Base-by-base conservation (phyloP, 139 green algal genomes). In the Spirogloea muscicola region DNA sequence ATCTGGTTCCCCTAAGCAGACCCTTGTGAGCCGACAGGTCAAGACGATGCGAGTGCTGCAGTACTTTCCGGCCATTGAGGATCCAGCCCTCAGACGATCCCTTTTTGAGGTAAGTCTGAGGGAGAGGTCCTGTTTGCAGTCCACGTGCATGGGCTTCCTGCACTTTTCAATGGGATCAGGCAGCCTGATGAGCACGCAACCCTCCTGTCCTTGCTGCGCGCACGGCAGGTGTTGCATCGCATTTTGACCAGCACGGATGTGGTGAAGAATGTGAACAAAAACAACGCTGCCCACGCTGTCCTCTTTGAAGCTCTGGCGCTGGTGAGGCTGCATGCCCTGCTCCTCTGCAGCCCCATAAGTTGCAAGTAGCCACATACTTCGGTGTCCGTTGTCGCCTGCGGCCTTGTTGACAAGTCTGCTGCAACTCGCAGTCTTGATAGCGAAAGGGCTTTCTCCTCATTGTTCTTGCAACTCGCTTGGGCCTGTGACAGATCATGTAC, bases 251-350 rank as follows among this genome's bases (percentile, higher is more conserved):
- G 46, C 37, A 88, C 76, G 36, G 77, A 86, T 3, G 41, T 57
- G 49, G 81, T 80, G 1, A 80, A 84, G 72, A 89, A 84, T 44
- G 72, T 91, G 49, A 98, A 98, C 89, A 98, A 98, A 84, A 94
- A 91, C 84, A 98, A 98, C 72, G 94, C 94, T 36, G 77, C 93
- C 71, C 89, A 98, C 79, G 91, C 88, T 44, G 91, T 98, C 68
- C 89, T 98, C 49, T 96, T 98, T 81, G 94, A 98, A 88, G 93
- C 92, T 33, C 86, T 96, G n/a, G 77, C 86, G 1, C 89, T 98
- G 38, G 87, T 82, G 60, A 25, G 68, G 4, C 25, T 68, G 6
- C 6, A 55, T 66, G 21, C 18, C n/a, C 57, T n/a, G n/a, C n/a
- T n/a, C n/a, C n/a, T n/a, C n/a, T n/a, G n/a, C n/a, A n/a, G n/a